Evolutionary conservation across 2,329 filamentous ascomycete genomes (phyloP), one percentile per base, ranked within the genome.

Genomic region (Periconia macrospinosa): DNA sequence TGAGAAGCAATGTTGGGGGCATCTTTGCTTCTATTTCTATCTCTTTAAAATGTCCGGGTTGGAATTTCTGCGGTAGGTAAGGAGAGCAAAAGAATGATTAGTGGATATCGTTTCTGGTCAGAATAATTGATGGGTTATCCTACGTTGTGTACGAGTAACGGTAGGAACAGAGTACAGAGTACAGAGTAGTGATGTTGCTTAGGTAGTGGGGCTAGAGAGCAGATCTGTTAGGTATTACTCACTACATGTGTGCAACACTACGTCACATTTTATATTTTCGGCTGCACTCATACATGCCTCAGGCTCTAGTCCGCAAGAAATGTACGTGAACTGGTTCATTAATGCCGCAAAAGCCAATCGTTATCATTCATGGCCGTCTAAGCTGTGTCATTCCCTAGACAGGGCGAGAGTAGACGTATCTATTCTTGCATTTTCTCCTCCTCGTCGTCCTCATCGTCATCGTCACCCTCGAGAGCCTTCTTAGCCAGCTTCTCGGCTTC

Each of bases 351-450:
- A 54, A 62, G 57, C 58, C 55, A 45, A 58, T 64, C 62, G 50
- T 69, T 61, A 67, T 63, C 60, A 61, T 61, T 60, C 50, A 50
- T 64, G 55, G 57, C 59, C 59, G 57, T 69, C 64, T 66, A 65
- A 65, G 60, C 52, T 61, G 57, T 58, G 57, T 59, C 60, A 53
- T 44, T 50, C 55, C 30, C 48, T 47, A 45, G 47, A 52, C 60
- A 58, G 60, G 57, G 54, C 58, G 61, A 59, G 60, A 45, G 47
- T 44, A 40, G 43, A 33, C 33, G 41, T 40, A 35, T 60, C 61
- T 87, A 95, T 76, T 94, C 91, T 79, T 96, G 89, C 92, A 96
- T 96, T 82, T 90, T 91, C 69, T 92, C 89, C 53, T 91, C 88
- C 3, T 27, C 23, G 5, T 27, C 23, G 15, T 94, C 90, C 41